Conservation (phyloP, 1,139 yeast species). For the Candida labiduridarum region DNA sequence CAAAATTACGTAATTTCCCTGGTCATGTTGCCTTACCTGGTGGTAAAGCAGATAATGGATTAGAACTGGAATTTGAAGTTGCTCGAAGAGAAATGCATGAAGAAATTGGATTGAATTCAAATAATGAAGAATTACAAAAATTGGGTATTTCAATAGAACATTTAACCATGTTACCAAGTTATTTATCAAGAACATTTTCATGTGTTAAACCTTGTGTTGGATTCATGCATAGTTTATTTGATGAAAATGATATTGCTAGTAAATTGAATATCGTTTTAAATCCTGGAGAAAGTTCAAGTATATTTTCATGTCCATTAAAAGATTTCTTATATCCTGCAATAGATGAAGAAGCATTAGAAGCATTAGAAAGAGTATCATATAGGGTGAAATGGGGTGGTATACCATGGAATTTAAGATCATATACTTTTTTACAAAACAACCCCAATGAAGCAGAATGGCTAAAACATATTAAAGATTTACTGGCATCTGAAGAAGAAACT, state of each 20-base stretch:
- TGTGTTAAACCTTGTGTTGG: constrained; percentile 86
- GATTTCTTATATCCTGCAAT: constrained; percentile 56
- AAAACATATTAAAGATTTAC: constrained; percentile 54
- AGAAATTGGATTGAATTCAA: constrained; percentile 73
- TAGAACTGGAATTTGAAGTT: constrained; percentile 69
- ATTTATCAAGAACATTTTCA: constrained; percentile 74
- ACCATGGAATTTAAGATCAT: constrained; percentile 65
- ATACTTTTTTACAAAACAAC: constrained; percentile 59
- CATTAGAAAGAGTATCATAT: constrained; percentile 44
- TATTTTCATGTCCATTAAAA: constrained; percentile 67
- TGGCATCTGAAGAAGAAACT: constrained; percentile 55
- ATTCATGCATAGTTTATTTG: constrained; percentile 39
- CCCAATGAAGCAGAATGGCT: constrained; percentile 63
- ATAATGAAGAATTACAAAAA: constrained; percentile 41
- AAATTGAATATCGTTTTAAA: constrained; percentile 49
- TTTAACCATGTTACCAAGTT: constrained; percentile 67
- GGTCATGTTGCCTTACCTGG: constrained; percentile 93
- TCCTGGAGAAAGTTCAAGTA: constrained; percentile 72
- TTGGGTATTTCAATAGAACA: constrained; percentile 60
- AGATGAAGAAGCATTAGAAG: constrained; percentile 36
- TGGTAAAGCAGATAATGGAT: constrained; percentile 71
- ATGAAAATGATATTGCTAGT: constrained; percentile 24
- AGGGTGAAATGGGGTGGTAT: constrained; percentile 68
- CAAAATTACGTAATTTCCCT: constrained; percentile 68
- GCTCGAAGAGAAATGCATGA: constrained; percentile 84